Evolutionary conservation across 495 filamentous ascomycete species (phyloP).

Genomic region (Penicillium paxilli): DNA sequence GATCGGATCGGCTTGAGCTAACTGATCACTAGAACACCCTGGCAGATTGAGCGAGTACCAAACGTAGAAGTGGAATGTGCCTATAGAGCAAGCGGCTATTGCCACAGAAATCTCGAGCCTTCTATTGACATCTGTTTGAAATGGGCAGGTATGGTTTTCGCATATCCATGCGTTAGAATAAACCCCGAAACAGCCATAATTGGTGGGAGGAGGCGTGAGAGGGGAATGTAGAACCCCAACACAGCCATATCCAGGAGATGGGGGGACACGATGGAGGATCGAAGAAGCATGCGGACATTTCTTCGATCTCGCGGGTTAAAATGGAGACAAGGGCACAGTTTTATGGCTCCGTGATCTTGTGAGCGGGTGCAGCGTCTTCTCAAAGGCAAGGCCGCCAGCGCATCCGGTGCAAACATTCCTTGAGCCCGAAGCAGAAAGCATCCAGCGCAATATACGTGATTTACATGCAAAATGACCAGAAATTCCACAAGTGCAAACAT

Average conservation of each 20-base stretch:
- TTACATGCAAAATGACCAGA: no score
- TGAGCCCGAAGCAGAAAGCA: not conserved
- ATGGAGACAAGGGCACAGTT: not conserved
- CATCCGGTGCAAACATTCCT: not conserved
- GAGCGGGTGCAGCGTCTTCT: not conserved
- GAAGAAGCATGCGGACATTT: not conserved
- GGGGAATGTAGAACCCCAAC: no score
- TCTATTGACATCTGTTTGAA: not conserved
- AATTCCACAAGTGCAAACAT: no score
- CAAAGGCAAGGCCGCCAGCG: not conserved
- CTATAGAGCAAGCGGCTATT: not conserved
- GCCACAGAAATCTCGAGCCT: not conserved
- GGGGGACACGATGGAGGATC: not conserved
- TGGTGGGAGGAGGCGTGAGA: not conserved
- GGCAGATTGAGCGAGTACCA: not conserved
- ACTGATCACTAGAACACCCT: not conserved
- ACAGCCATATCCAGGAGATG: no score
- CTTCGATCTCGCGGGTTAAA: not conserved
- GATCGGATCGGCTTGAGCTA: not conserved
- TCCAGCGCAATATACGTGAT: conserved; percentile 1
- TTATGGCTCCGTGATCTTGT: not conserved
- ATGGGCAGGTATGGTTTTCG: not conserved
- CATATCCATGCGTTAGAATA: not conserved
- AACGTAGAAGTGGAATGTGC: not conserved
- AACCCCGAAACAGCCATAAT: not conserved